Evolutionary conservation across 345 rosid genomes (phyloP), one percentile per base, ranked within the genome.

Genomic region (Schrenkiella parvula): DNA sequence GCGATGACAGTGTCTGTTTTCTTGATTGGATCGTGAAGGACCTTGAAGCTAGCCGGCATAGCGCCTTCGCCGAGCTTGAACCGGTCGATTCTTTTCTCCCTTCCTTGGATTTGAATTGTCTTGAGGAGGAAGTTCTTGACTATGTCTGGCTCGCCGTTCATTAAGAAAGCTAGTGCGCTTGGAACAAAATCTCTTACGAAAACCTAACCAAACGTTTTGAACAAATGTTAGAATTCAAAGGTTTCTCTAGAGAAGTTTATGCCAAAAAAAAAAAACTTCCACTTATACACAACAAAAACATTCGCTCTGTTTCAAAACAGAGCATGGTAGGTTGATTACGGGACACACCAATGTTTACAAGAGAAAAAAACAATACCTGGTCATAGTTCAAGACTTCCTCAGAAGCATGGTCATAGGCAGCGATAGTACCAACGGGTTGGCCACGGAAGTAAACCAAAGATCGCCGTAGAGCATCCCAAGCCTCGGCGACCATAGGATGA

Each of bases 381-480:
- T 93, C 98, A 77, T 93, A 93, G 81, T 93, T 93, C 79, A 93
- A 76, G 62, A 91, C 95, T 79, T 93, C 98, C 70, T 93, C 97
- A 0, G 98, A 88, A 75, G 96, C 97, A 84, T 91, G 98, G 77
- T 93, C 98, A 70, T 70, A 69, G 0, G 98, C 98, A 3, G 96
- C 98, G 19, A 93, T 80, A 50, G 97, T 91, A 57, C 98, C 97
- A 58, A 91, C 91, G 0, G 98, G 95, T 76, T 89, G 97, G 76
- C 84, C 83, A 71, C 88, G 85, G 74, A 83, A 93, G 80, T 80
- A 71, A 65, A 93, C 97, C 71, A 89, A 75, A 6, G 97, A 88
- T 39, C 84, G 79, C n/a, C 98, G 74, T 5, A 93, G 82, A 50
- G 97, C 85, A 46, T 93, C 96, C 98, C 98, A 93, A 10, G 98